Evolutionary conservation across 306 rosid genomes (phyloP), one percentile per base, ranked within the genome.

Genomic region (Neltuma alba): DNA sequence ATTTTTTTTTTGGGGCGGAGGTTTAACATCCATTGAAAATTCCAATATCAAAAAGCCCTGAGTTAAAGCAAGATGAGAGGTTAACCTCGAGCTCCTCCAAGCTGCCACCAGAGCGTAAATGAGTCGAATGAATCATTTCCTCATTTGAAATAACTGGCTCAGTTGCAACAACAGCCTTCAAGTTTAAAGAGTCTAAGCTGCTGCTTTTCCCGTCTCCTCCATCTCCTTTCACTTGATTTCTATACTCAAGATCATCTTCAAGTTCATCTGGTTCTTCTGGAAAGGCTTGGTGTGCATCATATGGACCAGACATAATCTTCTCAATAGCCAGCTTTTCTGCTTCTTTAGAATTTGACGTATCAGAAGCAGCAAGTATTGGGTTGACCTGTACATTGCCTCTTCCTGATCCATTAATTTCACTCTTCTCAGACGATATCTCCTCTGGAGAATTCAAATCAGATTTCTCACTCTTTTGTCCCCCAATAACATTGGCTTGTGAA

Each of bases 11-110:
- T n/a, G n/a, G 47, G 74, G 48, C 47, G 1, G 5, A 73, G 34
- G 67, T 23, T 65, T 57, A 40, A 9, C 69, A 47, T 67, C 44
- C 31, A 66, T 4, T 65, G 55, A 76, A 72, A 31, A 70, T 79
- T 66, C 34, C 42, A 63, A 77, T 23, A 40, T n/a, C 10, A 34
- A 58, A 31, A 65, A 57, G 47, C 50, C 74, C 52, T 31, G 21
- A 62, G 65, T 62, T 72, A 81, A 87, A 73, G 42, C 45, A 82
- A 40, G 81, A 74, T 47, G 36, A 76, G 83, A 80, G 69, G 77
- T 70, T 65, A 79, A 67, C 99, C 99, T 95, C 99, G 68, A 95
- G 99, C 90, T 95, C 98, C 76, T 93, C 99, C 88, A 88, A 70
- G 88, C 76, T 86, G 37, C 86, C 89, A 61, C 66, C 84, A 76